Evolutionary conservation across 1,284 basidiomycete species (phyloP).

Genomic region (Moesziomyces sp.): DNA sequence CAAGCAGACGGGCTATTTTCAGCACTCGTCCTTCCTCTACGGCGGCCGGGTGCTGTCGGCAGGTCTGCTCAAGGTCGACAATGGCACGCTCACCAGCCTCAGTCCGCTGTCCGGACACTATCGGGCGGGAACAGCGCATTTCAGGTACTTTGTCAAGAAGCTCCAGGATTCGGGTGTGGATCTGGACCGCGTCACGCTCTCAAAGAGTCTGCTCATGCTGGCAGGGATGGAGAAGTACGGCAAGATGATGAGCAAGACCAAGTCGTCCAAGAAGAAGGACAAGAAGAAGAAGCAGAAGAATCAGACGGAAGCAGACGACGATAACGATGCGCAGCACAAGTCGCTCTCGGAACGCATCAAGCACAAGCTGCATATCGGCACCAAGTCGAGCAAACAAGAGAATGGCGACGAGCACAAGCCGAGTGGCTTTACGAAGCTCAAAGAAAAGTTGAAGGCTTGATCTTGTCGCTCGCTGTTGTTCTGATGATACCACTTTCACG

Average conservation of each 20-base stretch:
- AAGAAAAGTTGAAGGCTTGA: slow-evolving; percentile 25
- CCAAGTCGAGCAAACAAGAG: slow-evolving; percentile 1
- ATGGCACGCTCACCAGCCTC: slow-evolving; percentile 50
- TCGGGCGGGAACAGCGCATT: slow-evolving; percentile 52
- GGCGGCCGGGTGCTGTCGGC: slow-evolving; percentile 58
- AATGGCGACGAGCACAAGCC: slow-evolving; percentile 16
- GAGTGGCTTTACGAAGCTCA: slow-evolving; percentile 13
- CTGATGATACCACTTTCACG: slow-evolving; percentile 9
- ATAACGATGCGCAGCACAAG: slow-evolving; percentile 6
- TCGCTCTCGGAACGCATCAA: slow-evolving; percentile 14
- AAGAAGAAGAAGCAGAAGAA: slow-evolving; percentile 30
- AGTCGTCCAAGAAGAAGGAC: slow-evolving; percentile 28
- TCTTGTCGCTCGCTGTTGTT: neutral
- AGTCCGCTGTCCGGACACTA: slow-evolving; percentile 59
- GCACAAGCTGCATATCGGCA: slow-evolving; percentile 16
- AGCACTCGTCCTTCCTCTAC: slow-evolving; percentile 59
- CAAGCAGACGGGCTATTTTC: slow-evolving; percentile 61
- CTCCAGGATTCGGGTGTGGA: slow-evolving; percentile 54
- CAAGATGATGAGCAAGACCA: slow-evolving; percentile 46
- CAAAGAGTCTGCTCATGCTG: slow-evolving; percentile 51
- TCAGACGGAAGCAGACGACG: slow-evolving; percentile 1
- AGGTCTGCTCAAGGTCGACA: slow-evolving; percentile 51
- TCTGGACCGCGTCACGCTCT: slow-evolving; percentile 50
- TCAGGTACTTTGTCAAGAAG: slow-evolving; percentile 57
- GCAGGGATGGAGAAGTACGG: slow-evolving; percentile 58